A percentile compares a stretch with the other conserved stretches of the same genome.
phyloP scores from a whole-genome alignment of 2,329 filamentous ascomycete species.

The Colletotrichum tropicicola region DNA sequence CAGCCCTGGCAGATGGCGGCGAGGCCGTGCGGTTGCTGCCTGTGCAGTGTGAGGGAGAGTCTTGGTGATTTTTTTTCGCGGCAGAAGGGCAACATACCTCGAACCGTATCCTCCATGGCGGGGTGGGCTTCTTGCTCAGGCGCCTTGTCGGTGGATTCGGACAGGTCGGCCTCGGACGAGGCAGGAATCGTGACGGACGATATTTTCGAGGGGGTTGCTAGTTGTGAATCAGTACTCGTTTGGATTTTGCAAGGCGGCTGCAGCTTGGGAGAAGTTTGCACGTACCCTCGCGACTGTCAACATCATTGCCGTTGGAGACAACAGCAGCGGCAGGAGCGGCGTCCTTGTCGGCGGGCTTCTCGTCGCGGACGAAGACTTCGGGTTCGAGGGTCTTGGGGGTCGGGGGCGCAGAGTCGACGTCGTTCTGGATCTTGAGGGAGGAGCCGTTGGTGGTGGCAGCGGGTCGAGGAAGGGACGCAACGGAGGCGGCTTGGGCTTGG shows the following conservation, averaged over 20 bases:
- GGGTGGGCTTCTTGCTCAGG: conserved; percentile 1
- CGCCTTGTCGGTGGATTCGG: conserved; percentile 24
- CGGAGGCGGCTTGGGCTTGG: conserved; percentile 35
- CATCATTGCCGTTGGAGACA: neutral
- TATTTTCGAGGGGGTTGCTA: conserved; percentile 1
- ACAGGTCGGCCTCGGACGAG: neutral
- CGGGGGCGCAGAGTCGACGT: conserved; percentile 21
- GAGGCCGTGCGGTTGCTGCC: neutral
- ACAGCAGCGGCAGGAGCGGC: neutral
- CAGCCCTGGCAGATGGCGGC: neutral
- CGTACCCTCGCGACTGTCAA: conserved; percentile 12
- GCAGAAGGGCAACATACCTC: conserved; percentile 6
- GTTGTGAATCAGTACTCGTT: neutral
- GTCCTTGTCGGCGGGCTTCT: neutral
- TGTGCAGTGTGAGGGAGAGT: neutral
- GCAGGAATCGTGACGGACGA: conserved; percentile 7
- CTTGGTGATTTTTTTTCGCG: too few relatives aligned
- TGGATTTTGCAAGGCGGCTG: neutral
- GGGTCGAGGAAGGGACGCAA: conserved; percentile 14
- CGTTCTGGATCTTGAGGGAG: conserved; percentile 29
- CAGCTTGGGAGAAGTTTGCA: neutral
- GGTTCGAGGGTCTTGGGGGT: conserved; percentile 26
- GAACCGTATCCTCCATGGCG: neutral
- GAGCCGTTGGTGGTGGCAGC: conserved; percentile 32
- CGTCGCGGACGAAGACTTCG: neutral